Evolutionary conservation across 306 rosid genomes (phyloP).

Genomic region (Clitoria ternatea): DNA sequence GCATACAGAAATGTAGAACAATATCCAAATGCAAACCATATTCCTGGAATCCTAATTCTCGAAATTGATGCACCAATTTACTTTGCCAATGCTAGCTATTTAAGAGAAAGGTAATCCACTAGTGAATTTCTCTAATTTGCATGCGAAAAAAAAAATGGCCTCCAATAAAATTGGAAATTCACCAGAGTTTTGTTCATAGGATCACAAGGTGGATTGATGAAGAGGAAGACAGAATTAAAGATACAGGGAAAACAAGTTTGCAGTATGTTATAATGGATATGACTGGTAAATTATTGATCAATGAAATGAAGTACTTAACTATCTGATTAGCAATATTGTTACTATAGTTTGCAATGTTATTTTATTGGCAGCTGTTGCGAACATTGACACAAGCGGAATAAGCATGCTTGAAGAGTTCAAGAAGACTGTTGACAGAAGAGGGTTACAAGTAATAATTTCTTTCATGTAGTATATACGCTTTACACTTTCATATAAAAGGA

Average conservation of each 20-base stretch:
- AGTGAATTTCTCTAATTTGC: not conserved
- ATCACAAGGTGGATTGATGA: conserved; percentile 93
- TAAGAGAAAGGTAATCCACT: conserved; percentile 60
- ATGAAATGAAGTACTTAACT: not conserved
- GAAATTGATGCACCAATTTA: conserved; percentile 75
- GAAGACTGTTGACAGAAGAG: conserved; percentile 69
- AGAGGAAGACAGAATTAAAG: conserved; percentile 78
- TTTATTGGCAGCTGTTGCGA: conserved; percentile 63
- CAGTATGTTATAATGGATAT: conserved; percentile 74
- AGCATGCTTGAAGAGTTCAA: conserved; percentile 91
- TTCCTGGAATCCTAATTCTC: conserved; percentile 80
- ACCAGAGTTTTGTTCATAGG: conserved; percentile 35
- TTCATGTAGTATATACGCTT: not conserved
- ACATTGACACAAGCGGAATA: conserved; percentile 95
- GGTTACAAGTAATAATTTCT: conserved; percentile 53
- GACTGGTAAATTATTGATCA: conserved; percentile 49
- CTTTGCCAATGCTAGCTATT: conserved; percentile 73
- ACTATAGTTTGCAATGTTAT: conserved; percentile 12
- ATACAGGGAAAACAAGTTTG: conserved; percentile 50
- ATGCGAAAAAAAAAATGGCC: not conserved
- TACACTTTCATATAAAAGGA: too few relatives aligned
- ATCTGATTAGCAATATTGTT: not conserved
- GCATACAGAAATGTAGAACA: conserved; percentile 70
- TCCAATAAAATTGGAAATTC: not conserved
- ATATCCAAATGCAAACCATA: conserved; percentile 54